Evolutionary conservation across 148 eudicot species (phyloP), one percentile per base, ranked within the genome.

Genomic region (Tetragonia tetragonoides): DNA sequence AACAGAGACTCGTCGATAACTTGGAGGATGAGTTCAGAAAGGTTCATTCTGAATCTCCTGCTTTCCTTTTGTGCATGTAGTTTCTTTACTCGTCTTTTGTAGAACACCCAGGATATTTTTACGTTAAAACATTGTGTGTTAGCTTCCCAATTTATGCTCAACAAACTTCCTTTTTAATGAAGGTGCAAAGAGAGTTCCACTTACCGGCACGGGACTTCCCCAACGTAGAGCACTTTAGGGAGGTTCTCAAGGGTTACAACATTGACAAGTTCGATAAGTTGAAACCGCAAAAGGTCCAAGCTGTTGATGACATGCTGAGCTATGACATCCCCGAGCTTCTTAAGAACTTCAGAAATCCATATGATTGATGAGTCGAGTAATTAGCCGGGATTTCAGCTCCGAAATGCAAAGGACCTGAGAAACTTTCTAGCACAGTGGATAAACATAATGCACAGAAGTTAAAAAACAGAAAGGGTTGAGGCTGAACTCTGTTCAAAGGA

Each of bases 311-410:
- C 75, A 92, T 92, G 95, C 82, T 93, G 28, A 87, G 93, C 54
- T 90, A 93, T 76, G 97, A 93, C 81, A 89, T 93, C 75, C 97
- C 93, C 7, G 90, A 90, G 23, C 91, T 93, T n/a, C 74, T 93
- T 12, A 89, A 86, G 87, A 89, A 78, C 66, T 93, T 93, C 81
- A 80, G 90, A 34, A 90, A 93, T 81, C 97, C 97, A 17, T 90
- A 93, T 72, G 93, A 89, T 53, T 86, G 80, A 81, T 41, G 47
- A 38, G 17, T 46, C 28, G 47, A 15, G 64, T 6, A 11, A 23
- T 46, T 46, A 49, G 11, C 53, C 34, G 34, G 34, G 34, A 28
- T 28, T 28, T 28, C 1, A 28, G 34, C 34, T 28, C 34, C 34
- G 34, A 28, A 28, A 28, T 28, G 34, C 34, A 28, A 28, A 28